phyloP scores from a whole-genome alignment of 371 early-diverging fungal species.

The Nematocida ironsii region DNA sequence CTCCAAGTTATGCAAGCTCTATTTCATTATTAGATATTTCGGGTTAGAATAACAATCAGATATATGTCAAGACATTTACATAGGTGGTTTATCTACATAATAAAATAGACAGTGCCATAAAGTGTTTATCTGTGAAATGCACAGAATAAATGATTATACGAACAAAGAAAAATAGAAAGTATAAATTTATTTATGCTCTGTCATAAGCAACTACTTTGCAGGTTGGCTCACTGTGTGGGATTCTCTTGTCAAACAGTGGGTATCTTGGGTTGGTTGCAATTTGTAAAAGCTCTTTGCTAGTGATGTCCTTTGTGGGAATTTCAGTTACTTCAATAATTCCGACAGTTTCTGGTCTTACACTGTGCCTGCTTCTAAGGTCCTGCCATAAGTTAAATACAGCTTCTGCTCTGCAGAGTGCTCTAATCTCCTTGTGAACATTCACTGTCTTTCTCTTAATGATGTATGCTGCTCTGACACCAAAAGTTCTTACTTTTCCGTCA shows the following conservation, averaged over 20 bases:
- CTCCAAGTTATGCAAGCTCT: no score
- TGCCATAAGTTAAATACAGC: conserved; percentile 80
- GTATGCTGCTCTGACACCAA: conserved; percentile 96
- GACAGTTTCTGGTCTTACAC: conserved; percentile 59
- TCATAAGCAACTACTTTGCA: conserved; percentile 21
- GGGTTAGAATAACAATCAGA: no score
- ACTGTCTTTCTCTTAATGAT: conserved; percentile 96
- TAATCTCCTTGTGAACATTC: conserved; percentile 99
- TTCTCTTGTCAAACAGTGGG: conserved; percentile 58
- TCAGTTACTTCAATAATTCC: conserved; percentile 65
- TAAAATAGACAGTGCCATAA: no score
- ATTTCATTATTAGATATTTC: no score
- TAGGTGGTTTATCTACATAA: no score
- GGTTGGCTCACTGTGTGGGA: conserved; percentile 24
- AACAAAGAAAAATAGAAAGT: background rate
- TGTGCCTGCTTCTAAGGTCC: conserved; percentile 67
- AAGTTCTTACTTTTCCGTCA: conserved; percentile 86
- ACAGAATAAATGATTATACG: no score
- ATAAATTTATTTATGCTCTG: conserved; percentile 47
- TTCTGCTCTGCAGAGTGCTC: conserved; percentile 83
- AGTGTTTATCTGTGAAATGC: no score
- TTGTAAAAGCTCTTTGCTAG: conserved; percentile 60
- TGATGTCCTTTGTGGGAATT: conserved; percentile 59
- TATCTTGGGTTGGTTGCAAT: conserved; percentile 54
- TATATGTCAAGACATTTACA: no score